Conservation (phyloP, 768 basidiomycete genomes). For the Pleurotus cornucopiae region DNA sequence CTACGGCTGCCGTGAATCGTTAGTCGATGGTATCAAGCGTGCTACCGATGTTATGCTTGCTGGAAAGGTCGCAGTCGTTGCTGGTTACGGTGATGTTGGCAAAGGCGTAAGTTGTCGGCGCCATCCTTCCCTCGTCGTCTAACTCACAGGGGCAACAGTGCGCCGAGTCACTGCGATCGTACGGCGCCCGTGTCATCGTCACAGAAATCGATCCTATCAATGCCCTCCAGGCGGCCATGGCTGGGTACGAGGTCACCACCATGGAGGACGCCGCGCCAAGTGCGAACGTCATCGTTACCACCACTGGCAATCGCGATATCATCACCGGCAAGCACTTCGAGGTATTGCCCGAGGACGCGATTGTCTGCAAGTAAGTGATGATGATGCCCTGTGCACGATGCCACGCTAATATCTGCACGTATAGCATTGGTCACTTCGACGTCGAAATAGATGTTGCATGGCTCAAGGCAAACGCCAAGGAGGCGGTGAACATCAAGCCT, state of each 20-base stretch:
- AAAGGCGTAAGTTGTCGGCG: slow-evolving; percentile 76
- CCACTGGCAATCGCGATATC: slow-evolving; percentile 98
- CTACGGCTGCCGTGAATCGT: slow-evolving; percentile 99
- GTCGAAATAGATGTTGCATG: slow-evolving; percentile 96
- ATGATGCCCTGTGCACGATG: neutral
- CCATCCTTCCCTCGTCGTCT: neutral
- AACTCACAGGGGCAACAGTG: slow-evolving; percentile 48
- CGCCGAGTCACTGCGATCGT: slow-evolving; percentile 94
- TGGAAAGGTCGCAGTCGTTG: slow-evolving; percentile 98
- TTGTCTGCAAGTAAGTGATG: slow-evolving; percentile 85
- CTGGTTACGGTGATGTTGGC: slow-evolving; percentile 98
- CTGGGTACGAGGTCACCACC: slow-evolving; percentile 96
- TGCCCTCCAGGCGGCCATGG: slow-evolving; percentile 99
- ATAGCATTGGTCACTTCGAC: slow-evolving; percentile 82
- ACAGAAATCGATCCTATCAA: slow-evolving; percentile 99
- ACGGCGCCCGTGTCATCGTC: slow-evolving; percentile 92
- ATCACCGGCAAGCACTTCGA: slow-evolving; percentile 89
- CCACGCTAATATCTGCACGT: slow-evolving; percentile 7
- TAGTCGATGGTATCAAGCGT: slow-evolving; percentile 99
- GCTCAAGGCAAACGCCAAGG: slow-evolving; percentile 90
- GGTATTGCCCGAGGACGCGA: slow-evolving; percentile 97
- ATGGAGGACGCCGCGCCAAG: slow-evolving; percentile 96
- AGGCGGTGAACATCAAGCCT: slow-evolving; percentile 89
- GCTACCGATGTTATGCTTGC: slow-evolving; percentile 99
- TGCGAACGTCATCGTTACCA: slow-evolving; percentile 93